Conservation (phyloP, 768 basidiomycete species). For the Sporobolomyces phaffii region DNA sequence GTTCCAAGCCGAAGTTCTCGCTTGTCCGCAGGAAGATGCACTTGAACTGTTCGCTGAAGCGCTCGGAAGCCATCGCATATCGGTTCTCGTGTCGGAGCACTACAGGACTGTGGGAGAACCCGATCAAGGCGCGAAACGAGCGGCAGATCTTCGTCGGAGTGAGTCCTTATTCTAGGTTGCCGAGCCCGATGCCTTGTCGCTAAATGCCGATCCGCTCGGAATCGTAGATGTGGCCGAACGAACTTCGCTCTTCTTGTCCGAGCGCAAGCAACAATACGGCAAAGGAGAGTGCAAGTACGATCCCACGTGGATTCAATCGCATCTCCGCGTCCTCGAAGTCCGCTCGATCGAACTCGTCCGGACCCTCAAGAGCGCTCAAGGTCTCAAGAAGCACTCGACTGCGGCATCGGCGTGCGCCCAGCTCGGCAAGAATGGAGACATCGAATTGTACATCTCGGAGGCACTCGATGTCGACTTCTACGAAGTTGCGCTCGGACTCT, state of each 20-base stretch:
- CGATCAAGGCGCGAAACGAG: constrained; percentile 11
- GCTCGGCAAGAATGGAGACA: constrained; percentile 51
- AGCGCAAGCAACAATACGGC: constrained; percentile 54
- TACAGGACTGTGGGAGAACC: constrained; percentile 48
- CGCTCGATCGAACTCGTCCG: constrained; percentile 34
- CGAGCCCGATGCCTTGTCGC: too few relatives aligned
- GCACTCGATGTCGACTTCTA: constrained; percentile 68
- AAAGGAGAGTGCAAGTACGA: constrained; percentile 43
- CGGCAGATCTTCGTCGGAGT: constrained; percentile 16
- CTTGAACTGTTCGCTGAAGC: constrained; percentile 77
- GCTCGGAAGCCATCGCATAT: constrained; percentile 70
- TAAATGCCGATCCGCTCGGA: too few relatives aligned
- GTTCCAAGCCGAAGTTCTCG: constrained; percentile 34
- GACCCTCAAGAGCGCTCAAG: constrained; percentile 14
- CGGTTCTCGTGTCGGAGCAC: constrained; percentile 67
- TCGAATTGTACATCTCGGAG: constrained; percentile 29
- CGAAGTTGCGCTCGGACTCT: constrained; percentile 79
- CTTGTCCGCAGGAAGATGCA: constrained; percentile 72
- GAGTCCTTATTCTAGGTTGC: neutral
- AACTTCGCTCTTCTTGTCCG: constrained; percentile 68
- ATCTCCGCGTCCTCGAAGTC: constrained; percentile 39
- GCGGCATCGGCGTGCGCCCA: constrained; percentile 61
- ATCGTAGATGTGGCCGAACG: constrained; percentile 29
- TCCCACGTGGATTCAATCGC: constrained; percentile 45
- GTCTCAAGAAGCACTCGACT: constrained; percentile 52